Conservation (phyloP, 306 rosid species). For the Rosa rugosa region DNA sequence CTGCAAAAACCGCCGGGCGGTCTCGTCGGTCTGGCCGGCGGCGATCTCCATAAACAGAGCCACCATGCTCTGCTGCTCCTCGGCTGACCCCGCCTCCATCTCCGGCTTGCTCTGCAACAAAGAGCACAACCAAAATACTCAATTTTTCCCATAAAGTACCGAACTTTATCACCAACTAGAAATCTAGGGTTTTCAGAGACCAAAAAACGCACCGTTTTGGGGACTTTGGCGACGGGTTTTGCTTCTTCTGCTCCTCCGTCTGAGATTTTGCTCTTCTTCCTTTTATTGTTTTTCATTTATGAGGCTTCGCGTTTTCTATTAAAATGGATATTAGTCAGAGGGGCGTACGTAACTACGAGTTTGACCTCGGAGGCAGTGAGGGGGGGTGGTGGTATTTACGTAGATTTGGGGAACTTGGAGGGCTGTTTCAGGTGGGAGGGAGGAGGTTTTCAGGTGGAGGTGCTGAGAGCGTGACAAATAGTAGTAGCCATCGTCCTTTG, state of each 20-base stretch:
- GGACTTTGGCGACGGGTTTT: conserved; percentile 11
- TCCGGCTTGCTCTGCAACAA: conserved; percentile 5
- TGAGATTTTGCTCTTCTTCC: not conserved
- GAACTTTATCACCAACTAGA: not conserved
- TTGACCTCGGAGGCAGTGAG: not conserved
- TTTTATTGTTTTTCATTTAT: not conserved
- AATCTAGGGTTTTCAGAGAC: not conserved
- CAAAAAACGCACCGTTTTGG: conserved; percentile 9
- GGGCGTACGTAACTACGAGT: not conserved
- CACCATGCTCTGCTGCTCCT: conserved; percentile 49
- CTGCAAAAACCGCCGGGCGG: conserved; percentile 52
- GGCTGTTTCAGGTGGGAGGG: not conserved
- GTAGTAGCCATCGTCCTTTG: not conserved
- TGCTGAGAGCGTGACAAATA: not conserved
- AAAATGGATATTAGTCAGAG: not conserved
- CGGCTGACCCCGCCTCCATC: conserved; percentile 39
- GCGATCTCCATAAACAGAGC: conserved; percentile 55
- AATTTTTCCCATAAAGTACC: not conserved
- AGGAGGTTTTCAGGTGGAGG: conserved; percentile 1
- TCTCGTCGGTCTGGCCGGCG: conserved; percentile 50
- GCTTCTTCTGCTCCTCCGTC: not conserved
- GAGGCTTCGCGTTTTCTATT: too few relatives aligned
- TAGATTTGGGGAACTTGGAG: conserved; percentile 2
- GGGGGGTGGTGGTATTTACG: not conserved
- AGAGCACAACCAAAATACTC: not conserved